Evolutionary conservation across 352 stramenopile species (phyloP).

Genomic region (Pythium oligandrum): DNA sequence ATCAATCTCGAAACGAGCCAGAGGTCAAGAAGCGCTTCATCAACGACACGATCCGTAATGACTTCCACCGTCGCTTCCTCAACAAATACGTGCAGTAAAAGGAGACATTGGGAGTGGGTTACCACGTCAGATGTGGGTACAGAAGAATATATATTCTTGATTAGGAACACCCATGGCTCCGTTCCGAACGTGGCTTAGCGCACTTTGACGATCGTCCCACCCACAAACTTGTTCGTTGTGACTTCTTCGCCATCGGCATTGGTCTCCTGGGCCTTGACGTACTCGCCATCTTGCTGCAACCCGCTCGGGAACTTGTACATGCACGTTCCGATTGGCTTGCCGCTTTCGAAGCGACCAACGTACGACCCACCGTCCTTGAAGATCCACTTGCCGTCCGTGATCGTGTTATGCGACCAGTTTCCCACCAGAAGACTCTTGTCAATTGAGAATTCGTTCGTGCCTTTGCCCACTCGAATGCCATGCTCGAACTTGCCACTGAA

Average conservation of each 20-base stretch:
- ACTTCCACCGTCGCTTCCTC: constrained; percentile 99
- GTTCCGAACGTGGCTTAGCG: constrained; percentile 24
- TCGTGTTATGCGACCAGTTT: constrained; percentile 81
- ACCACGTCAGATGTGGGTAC: no score
- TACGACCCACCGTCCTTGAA: constrained; percentile 87
- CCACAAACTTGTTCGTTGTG: constrained; percentile 61
- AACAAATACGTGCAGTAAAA: constrained; percentile 93
- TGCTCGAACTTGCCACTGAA: constrained; percentile 82
- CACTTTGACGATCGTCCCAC: constrained; percentile 63
- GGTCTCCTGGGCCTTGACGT: constrained; percentile 46
- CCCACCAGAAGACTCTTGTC: constrained; percentile 85
- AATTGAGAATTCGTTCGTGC: constrained; percentile 84
- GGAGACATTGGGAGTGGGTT: neutral
- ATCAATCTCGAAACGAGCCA: constrained; percentile 94
- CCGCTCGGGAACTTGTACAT: constrained; percentile 85
- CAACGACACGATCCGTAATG: constrained; percentile 99
- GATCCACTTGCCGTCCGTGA: constrained; percentile 89
- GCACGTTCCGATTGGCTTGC: constrained; percentile 84
- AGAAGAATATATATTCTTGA: no score
- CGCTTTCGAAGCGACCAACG: constrained; percentile 79
- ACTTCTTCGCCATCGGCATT: constrained; percentile 51
- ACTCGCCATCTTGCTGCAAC: constrained; percentile 83
- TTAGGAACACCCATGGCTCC: no score
- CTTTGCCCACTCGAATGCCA: constrained; percentile 82
- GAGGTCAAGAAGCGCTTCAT: constrained; percentile 98